These are phyloP conservation scores for Gnomoniopsis sp. DNA, from an alignment of 2,329 filamentous ascomycete genomes.

Conservation along the genomic window DNA sequence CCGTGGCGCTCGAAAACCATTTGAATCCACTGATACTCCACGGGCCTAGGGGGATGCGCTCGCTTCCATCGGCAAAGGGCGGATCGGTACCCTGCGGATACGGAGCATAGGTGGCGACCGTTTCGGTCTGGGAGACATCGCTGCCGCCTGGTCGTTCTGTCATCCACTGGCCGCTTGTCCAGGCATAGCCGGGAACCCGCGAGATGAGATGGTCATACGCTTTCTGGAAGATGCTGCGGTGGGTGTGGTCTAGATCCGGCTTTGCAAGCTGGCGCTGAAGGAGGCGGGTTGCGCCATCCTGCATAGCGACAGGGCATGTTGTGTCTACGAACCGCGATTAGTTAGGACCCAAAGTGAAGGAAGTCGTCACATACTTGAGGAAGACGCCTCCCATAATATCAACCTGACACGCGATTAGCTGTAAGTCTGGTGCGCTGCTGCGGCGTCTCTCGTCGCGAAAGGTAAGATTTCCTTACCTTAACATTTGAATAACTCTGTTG, in stretches of 20 bases:
- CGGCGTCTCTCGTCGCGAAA: slow-evolving; percentile 19
- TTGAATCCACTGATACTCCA: slow-evolving; percentile 67
- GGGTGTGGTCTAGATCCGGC: slow-evolving; percentile 22
- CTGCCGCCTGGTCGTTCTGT: slow-evolving; percentile 67
- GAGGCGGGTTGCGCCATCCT: slow-evolving; percentile 57
- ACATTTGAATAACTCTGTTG: slow-evolving; percentile 57
- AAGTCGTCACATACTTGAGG: slow-evolving; percentile 34
- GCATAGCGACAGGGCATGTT: slow-evolving; percentile 65
- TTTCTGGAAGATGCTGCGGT: slow-evolving; percentile 45
- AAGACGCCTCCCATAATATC: slow-evolving; percentile 55
- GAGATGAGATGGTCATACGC: slow-evolving; percentile 53
- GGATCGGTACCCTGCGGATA: slow-evolving; percentile 19
- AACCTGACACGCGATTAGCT: neutral
- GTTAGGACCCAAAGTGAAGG: no score
- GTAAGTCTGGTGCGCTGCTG: neutral
- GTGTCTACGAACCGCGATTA: slow-evolving; percentile 34
- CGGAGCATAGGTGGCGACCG: slow-evolving; percentile 41
- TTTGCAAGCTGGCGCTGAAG: slow-evolving; percentile 41
- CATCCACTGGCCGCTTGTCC: slow-evolving; percentile 79
- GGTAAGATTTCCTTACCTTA: slow-evolving; percentile 33
- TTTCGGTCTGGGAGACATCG: slow-evolving; percentile 67
- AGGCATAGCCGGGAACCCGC: slow-evolving; percentile 47
- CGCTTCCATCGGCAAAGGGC: slow-evolving; percentile 26
- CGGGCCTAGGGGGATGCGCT: slow-evolving; percentile 44
- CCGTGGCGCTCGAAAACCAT: slow-evolving; percentile 67